Conservation (phyloP, 345 rosid genomes). For the Dimocarpus longan region DNA sequence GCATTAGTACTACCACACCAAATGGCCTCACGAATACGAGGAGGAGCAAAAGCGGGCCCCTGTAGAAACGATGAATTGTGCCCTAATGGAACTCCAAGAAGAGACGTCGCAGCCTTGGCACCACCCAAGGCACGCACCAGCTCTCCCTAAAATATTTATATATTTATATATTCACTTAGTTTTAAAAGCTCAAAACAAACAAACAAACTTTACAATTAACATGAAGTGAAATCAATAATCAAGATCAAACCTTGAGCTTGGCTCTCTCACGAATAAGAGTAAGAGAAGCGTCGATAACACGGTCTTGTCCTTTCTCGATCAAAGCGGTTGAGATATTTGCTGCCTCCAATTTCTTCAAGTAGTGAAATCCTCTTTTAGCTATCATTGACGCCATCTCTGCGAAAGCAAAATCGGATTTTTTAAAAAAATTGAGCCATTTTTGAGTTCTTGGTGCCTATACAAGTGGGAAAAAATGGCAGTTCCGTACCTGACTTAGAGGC, state of each 20-base stretch:
- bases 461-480: not conserved
- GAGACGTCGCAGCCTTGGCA: slow-evolving; percentile 64
- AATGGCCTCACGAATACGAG: slow-evolving; percentile 94
- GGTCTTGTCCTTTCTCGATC: slow-evolving; percentile 80
- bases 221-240: not conserved
- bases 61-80: slow-evolving; percentile 99
- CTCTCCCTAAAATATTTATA: slow-evolving; percentile 58
- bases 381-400: slow-evolving; percentile 56
- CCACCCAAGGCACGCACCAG: slow-evolving; percentile 88
- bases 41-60: slow-evolving; percentile 99
- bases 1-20: slow-evolving; percentile 99
- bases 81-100: slow-evolving; percentile 95
- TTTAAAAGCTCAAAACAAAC: not conserved
- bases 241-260: slow-evolving; percentile 67
- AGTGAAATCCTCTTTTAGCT: slow-evolving; percentile 58
- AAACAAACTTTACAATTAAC: not conserved
- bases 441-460: not conserved
- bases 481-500: not conserved
- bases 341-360: slow-evolving; percentile 56
- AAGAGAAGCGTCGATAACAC: slow-evolving; percentile 93
- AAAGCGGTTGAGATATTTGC: slow-evolving; percentile 60
- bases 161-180: not conserved
- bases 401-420: not conserved
- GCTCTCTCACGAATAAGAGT: slow-evolving; percentile 98
- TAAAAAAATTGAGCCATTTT: not conserved